Base-by-base conservation (phyloP, 345 rosid species). In the Citropsis articulata region DNA sequence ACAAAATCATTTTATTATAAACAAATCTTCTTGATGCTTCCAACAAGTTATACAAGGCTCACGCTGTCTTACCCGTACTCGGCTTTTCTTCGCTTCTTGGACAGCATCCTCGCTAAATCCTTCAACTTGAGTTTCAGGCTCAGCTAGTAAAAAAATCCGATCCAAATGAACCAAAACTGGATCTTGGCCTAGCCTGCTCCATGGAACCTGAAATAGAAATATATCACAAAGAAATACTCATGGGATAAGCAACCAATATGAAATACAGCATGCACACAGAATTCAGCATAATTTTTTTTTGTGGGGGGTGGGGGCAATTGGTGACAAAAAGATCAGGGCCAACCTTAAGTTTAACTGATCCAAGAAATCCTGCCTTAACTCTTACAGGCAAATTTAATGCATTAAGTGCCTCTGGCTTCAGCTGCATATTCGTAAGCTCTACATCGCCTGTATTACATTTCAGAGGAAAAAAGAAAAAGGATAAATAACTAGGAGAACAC, bases 101-200 rank as follows among this genome's bases (percentile, higher is more conserved):
- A 94, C 85, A 36, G 94, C 90, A 88, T 93, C 97, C 83, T 95
- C 96, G 75, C 86, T 89, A 78, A 55, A 76, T 76, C 98, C 95
- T 85, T 92, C 95, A 57, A 95, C 94, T 73, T 79, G 82, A 18
- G 98, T 95, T 77, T 91, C 93, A 73, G 99, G 96, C 85, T 93
- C 97, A 55, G 95, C 97, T 79, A 95, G 84, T 71, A 96, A 86
- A 85, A 84, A 96, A 68, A 96, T 94, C 24, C 91, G 91, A 89
- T 96, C 99, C 86, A 96, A 86, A 81, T 75, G 86, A 84, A 96
- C 98, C 71, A 92, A 80, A 78, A 96, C 98, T 28, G 99, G 98
- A 71, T 95, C 98, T 88, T 95, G 98, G 77, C 98, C 99, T 75
- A 95, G 98, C 88, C 95, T 92, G 86, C 94, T 95, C 99, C 99